A percentile compares a stretch with the other conserved stretches of the same genome.
Conservation (phyloP, 78 protist species). For the Bigelowiella natans region DNA sequence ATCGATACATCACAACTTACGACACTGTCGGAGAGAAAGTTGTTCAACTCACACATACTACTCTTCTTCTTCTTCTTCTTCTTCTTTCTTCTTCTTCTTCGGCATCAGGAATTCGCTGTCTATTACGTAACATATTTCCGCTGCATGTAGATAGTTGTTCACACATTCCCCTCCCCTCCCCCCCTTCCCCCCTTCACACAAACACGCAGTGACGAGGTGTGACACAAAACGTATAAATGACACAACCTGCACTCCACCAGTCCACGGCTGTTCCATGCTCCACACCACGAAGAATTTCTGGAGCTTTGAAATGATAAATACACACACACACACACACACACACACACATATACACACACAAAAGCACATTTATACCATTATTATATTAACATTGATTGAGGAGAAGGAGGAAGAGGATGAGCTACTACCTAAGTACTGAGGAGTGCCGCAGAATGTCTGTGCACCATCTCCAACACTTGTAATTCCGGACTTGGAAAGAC, state of each 20-base stretch:
- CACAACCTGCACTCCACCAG: neutral
- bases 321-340: neutral
- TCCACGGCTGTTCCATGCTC: conserved; percentile 10
- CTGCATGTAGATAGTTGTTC: no score
- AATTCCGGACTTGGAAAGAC: neutral
- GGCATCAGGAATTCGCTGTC: no score
- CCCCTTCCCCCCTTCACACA: neutral
- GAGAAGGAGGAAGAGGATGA: no score
- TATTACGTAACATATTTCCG: no score
- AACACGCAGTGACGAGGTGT: neutral
- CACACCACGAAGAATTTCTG: neutral
- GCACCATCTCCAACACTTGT: neutral
- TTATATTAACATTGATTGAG: no score
- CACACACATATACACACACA: neutral
- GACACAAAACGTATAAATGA: neutral
- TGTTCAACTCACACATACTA: no score
- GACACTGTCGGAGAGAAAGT: no score
- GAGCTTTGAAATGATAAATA: neutral
- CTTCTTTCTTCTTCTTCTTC: no score
- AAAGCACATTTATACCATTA: neutral
- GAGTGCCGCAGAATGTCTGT: neutral
- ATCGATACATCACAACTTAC: neutral
- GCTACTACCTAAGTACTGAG: neutral
- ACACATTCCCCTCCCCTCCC: neutral
- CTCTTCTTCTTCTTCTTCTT: no score